These are phyloP conservation scores for Gynochthodes officinalis DNA, from an alignment of 257 asterid species.

Conservation along the genomic window DNA sequence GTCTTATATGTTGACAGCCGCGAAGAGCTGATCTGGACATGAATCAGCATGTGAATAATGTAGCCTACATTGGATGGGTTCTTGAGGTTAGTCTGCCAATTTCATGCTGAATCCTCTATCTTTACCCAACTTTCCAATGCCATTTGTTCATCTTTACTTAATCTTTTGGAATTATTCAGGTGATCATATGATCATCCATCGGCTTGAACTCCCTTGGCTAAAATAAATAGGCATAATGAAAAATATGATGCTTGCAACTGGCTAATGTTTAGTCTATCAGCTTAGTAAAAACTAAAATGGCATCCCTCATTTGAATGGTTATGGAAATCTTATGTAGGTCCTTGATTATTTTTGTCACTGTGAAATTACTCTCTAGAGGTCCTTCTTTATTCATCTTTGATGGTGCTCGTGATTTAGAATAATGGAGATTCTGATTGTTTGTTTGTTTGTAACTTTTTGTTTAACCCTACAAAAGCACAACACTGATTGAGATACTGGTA, in stretches of 20 bases:
- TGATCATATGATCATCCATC: neutral
- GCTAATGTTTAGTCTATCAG: neutral
- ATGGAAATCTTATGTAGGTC: neutral
- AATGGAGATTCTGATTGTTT: neutral
- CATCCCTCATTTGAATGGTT: neutral
- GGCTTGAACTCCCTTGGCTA: neutral
- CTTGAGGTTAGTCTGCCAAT: conserved; percentile 64
- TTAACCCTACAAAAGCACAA: neutral
- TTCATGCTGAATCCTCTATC: conserved; percentile 2
- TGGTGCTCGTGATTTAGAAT: neutral
- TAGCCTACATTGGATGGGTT: conserved; percentile 95
- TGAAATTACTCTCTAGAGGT: neutral
- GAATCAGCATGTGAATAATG: conserved; percentile 94
- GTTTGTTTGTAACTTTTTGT: neutral
- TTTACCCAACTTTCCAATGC: neutral
- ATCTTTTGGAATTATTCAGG: neutral
- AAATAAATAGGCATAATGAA: neutral
- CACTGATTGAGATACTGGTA: neutral
- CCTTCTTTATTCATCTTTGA: neutral
- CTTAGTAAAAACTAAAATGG: neutral
- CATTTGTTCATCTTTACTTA: neutral
- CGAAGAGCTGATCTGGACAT: conserved; percentile 92
- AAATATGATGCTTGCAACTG: neutral
- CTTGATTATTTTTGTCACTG: neutral
- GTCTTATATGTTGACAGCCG: conserved; percentile 46